Evolutionary conservation across 305 asterid genomes (phyloP).

Genomic region (Fraxinus paxiana): DNA sequence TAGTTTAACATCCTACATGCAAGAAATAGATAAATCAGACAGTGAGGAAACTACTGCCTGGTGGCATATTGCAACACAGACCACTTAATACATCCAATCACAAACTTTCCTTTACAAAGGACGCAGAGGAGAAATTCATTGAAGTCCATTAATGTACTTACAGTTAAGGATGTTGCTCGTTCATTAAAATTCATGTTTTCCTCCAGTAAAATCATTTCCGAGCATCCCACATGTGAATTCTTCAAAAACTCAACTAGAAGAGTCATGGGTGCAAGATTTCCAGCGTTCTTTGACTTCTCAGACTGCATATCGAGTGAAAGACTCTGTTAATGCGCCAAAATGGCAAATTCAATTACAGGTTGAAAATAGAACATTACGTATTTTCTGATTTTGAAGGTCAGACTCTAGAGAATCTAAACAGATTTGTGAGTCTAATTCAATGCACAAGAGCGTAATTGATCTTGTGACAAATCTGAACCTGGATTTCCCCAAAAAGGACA

Average conservation of each 20-base stretch:
- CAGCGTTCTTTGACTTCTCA: constrained; percentile 82
- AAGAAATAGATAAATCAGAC: constrained; percentile 23
- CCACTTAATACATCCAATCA: constrained; percentile 54
- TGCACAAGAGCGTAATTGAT: background rate
- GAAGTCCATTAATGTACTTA: constrained; percentile 31
- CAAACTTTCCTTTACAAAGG: constrained; percentile 11
- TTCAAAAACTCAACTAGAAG: constrained; percentile 54
- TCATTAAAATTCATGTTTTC: constrained; percentile 81
- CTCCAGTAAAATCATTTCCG: constrained; percentile 62
- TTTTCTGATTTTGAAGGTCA: background rate
- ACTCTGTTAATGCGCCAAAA: constrained; percentile 10
- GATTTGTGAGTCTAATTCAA: background rate
- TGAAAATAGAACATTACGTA: constrained; percentile 18
- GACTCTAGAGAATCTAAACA: background rate
- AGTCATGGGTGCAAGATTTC: constrained; percentile 58
- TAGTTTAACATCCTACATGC: constrained; percentile 58
- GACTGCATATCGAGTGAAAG: constrained; percentile 49
- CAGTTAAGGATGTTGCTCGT: constrained; percentile 68
- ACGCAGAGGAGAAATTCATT: constrained; percentile 49
- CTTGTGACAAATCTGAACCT: background rate
- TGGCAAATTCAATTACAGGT: constrained; percentile 5
- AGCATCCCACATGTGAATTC: constrained; percentile 37
- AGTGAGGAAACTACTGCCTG: constrained; percentile 7
- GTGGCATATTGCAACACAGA: constrained; percentile 67
- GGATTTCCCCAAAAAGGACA: background rate